Evolutionary conservation across 2,329 filamentous ascomycete genomes (phyloP).

Genomic region (Gyromitra esculenta): DNA sequence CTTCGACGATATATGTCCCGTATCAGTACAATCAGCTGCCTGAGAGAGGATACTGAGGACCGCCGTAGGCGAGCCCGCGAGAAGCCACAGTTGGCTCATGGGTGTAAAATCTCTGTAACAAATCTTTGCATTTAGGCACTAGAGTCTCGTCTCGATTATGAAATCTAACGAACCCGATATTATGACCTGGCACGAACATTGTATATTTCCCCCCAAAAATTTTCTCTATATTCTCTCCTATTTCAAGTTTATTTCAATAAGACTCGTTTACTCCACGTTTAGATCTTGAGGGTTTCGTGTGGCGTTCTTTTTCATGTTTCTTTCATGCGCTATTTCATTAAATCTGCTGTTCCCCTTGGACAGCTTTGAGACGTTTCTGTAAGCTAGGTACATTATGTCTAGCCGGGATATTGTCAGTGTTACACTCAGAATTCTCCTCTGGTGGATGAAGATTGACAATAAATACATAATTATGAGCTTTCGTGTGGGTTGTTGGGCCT

Average conservation of each 20-base stretch:
- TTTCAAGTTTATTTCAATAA: not conserved
- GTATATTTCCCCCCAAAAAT: not conserved
- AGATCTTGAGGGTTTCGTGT: not conserved
- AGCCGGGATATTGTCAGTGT: not conserved
- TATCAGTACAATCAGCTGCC: not conserved
- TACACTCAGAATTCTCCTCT: not conserved
- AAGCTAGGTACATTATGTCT: not conserved
- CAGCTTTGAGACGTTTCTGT: not conserved
- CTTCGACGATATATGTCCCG: constrained; percentile 28
- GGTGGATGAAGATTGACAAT: not conserved
- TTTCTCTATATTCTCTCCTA: not conserved
- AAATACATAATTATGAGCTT: not conserved
- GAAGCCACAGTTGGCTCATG: not conserved
- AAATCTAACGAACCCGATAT: constrained; percentile 7
- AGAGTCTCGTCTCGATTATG: not conserved
- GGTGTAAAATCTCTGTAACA: constrained; percentile 33
- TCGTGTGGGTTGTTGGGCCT: not conserved
- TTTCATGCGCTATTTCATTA: not conserved
- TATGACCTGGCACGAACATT: not conserved
- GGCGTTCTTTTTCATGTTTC: not conserved
- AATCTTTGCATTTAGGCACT: constrained; percentile 32
- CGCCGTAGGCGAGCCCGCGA: constrained; percentile 5
- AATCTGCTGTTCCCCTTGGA: not conserved
- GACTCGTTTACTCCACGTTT: not conserved
- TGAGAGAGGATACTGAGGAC: constrained; percentile 9